A percentile compares a stretch with the other conserved stretches of the same genome.
These are phyloP conservation scores for Verticillium isaacii DNA, from an alignment of 2,329 filamentous ascomycete species.

Conservation along the genomic window DNA sequence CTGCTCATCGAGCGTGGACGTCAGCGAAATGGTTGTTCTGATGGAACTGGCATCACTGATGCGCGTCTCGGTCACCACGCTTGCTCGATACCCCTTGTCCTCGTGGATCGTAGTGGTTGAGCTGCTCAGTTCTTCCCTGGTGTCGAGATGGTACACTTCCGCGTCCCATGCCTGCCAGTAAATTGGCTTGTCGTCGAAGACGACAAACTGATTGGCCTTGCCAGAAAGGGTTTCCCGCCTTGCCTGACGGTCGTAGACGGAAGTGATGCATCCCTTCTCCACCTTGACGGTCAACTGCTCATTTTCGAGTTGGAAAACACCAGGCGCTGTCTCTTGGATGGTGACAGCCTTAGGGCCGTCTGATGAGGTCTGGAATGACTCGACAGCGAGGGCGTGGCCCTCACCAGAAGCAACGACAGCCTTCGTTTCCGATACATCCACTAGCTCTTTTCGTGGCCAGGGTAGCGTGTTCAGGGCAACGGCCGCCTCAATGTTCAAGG, in stretches of 20 bases:
- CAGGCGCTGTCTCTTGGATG: constrained; percentile 42
- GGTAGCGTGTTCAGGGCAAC: constrained; percentile 56
- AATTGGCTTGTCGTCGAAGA: constrained; percentile 66
- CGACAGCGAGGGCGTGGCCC: constrained; percentile 14
- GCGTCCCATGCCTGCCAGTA: constrained; percentile 73
- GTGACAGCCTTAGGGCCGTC: constrained; percentile 35
- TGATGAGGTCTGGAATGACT: constrained; percentile 27
- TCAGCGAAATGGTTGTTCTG: constrained; percentile 58
- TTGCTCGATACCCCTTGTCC: constrained; percentile 46
- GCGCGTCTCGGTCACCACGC: constrained; percentile 54
- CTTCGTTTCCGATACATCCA: constrained; percentile 31
- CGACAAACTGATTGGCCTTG: constrained; percentile 61
- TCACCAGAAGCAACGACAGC: constrained; percentile 18
- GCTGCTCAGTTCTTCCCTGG: constrained; percentile 51
- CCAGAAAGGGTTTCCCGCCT: constrained; percentile 53
- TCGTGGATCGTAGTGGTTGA: constrained; percentile 47
- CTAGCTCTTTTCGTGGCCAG: constrained; percentile 52
- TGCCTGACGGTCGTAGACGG: constrained; percentile 52
- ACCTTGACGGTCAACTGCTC: constrained; percentile 48
- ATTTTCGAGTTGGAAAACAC: constrained; percentile 54
- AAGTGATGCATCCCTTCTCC: constrained; percentile 54
- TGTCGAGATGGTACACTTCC: constrained; percentile 62
- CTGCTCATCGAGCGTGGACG: constrained; percentile 37
- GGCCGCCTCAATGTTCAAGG: constrained; percentile 23
- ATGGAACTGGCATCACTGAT: constrained; percentile 63